phyloP scores from a whole-genome alignment of 1,284 basidiomycete genomes.

The Apiotrichum gamsii region DNA sequence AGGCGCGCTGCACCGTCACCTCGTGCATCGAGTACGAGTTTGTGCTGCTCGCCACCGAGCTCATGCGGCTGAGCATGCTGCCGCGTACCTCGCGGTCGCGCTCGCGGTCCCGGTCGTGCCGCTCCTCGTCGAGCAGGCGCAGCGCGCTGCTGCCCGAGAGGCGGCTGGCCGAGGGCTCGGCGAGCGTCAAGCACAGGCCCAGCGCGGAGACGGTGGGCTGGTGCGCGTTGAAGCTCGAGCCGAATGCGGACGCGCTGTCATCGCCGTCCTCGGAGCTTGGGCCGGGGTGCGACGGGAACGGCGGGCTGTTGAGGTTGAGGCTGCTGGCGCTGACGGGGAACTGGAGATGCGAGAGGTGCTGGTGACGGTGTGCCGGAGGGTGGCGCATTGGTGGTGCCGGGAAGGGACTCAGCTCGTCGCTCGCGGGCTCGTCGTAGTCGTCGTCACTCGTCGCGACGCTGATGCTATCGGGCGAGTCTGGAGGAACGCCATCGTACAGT shows the following conservation, averaged over 20 bases:
- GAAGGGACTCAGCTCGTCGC: too few relatives aligned
- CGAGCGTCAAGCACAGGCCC: constrained; percentile 2
- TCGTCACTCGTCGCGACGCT: too few relatives aligned
- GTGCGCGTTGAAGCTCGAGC: not conserved
- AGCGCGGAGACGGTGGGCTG: not conserved
- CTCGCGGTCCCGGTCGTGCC: too few relatives aligned
- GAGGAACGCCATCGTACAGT: too few relatives aligned
- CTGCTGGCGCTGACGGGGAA: not conserved
- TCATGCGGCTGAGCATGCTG: constrained; percentile 7
- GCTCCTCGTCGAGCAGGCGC: not conserved
- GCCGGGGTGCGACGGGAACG: not conserved
- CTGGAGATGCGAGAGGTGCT: too few relatives aligned
- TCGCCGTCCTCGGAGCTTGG: not conserved
- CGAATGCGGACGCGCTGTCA: not conserved
- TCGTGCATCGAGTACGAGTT: constrained; percentile 15
- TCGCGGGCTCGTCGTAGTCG: too few relatives aligned
- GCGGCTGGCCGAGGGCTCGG: not conserved
- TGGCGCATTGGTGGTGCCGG: too few relatives aligned
- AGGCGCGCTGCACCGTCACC: constrained; percentile 21
- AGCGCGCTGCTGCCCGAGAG: not conserved
- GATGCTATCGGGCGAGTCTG: too few relatives aligned
- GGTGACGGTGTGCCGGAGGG: too few relatives aligned
- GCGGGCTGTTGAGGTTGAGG: not conserved
- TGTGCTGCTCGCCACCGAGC: constrained; percentile 4
- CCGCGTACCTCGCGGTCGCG: not conserved